Conservation (phyloP, 306 rosid species). For the Cercis canadensis region DNA sequence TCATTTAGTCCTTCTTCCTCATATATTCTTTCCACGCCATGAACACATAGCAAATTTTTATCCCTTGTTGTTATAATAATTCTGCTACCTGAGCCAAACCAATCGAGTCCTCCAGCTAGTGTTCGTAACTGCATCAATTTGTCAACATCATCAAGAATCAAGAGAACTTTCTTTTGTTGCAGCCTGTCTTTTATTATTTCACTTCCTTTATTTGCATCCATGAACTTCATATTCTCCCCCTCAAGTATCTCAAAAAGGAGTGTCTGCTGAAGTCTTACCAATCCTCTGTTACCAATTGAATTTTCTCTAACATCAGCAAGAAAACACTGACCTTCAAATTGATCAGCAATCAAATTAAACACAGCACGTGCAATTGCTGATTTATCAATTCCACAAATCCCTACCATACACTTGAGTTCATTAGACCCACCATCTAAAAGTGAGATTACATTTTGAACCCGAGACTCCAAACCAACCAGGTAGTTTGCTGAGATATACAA, state of each 20-base stretch:
- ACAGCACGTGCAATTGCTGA: neutral
- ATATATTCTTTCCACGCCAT: neutral
- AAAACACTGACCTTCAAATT: neutral
- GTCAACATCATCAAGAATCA: conserved; percentile 16
- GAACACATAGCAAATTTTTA: neutral
- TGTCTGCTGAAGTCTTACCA: neutral
- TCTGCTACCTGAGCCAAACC: neutral
- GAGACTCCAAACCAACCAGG: neutral
- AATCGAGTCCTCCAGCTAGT: neutral
- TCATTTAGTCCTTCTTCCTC: neutral
- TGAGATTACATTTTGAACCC: neutral
- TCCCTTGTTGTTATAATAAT: neutral
- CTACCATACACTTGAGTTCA: neutral
- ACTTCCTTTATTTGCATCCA: neutral
- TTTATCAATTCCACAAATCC: neutral
- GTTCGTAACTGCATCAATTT: neutral
- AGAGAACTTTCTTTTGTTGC: neutral
- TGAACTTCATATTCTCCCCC: neutral
- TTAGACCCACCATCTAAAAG: neutral
- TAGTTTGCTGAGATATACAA: neutral
- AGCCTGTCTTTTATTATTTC: neutral
- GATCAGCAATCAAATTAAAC: neutral
- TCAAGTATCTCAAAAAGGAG: neutral
- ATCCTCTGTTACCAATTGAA: neutral
- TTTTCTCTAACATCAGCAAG: neutral